Evolutionary conservation across 2,329 filamentous ascomycete species (phyloP).

Genomic region (Colletotrichum paranaense): DNA sequence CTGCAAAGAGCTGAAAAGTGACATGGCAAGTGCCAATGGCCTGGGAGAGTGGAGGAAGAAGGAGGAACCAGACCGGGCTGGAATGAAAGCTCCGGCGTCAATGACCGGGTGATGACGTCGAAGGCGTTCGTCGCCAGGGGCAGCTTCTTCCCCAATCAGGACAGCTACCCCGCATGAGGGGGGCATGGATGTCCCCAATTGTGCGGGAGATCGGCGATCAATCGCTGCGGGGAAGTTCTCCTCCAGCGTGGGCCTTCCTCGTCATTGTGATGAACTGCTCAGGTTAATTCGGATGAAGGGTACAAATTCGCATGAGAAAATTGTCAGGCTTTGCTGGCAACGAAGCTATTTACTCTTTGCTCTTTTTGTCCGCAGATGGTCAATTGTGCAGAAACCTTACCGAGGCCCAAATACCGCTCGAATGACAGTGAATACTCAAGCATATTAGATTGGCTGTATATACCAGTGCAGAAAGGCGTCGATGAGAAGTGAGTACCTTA

Average conservation of each 20-base stretch:
- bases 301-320: neutral
- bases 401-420: no score
- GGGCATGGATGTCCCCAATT: neutral
- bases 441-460: no score
- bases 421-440: no score
- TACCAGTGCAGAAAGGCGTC: no score
- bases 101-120: conserved; percentile 33
- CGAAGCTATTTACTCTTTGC: no score
- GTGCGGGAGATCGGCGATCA: conserved; percentile 30
- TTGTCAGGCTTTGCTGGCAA: neutral
- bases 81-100: conserved; percentile 25
- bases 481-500: no score
- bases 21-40: neutral
- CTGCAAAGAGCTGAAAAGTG: neutral
- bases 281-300: neutral
- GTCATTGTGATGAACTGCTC: conserved; percentile 21
- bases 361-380: no score
- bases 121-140: conserved; percentile 2
- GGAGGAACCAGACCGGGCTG: neutral
- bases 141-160: conserved; percentile 5
- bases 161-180: neutral
- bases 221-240: conserved; percentile 6
- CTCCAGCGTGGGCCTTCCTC: neutral
- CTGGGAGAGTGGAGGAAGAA: neutral
- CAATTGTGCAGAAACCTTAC: no score